Evolutionary conservation across 2,329 filamentous ascomycete genomes (phyloP).

Genomic region (Dothideomycetidae sp.): DNA sequence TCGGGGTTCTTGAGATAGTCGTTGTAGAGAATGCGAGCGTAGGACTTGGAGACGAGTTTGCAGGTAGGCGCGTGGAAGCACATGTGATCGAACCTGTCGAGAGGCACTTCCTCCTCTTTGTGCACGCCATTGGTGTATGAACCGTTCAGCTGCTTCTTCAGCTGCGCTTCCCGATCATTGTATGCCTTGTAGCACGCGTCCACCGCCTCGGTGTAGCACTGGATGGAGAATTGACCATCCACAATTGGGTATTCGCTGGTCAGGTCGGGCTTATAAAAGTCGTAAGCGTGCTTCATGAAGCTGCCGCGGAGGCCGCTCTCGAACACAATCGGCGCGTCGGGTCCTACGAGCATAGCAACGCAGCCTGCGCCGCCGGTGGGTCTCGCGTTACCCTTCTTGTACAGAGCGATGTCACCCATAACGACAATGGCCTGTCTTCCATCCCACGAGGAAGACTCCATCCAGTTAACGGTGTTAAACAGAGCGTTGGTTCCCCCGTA

Average conservation of each 20-base stretch:
- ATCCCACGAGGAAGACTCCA: constrained; percentile 40
- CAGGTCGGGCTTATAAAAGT: constrained; percentile 42
- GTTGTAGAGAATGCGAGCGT: constrained; percentile 39
- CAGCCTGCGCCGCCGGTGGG: constrained; percentile 40
- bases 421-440: constrained; percentile 39
- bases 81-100: constrained; percentile 42
- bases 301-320: constrained; percentile 37
- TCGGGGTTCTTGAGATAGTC: constrained; percentile 34
- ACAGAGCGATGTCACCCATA: constrained; percentile 39
- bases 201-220: constrained; percentile 39
- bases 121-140: constrained; percentile 28
- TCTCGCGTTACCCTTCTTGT: constrained; percentile 40
- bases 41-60: constrained; percentile 42
- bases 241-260: constrained; percentile 41
- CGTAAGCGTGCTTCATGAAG: constrained; percentile 39
- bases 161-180: constrained; percentile 33
- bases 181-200: constrained; percentile 41
- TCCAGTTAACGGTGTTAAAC: constrained; percentile 41
- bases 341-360: constrained; percentile 39
- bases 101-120: constrained; percentile 28
- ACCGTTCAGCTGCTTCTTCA: constrained; percentile 30
- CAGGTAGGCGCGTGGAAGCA: constrained; percentile 40
- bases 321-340: constrained; percentile 36
- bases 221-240: constrained; percentile 38
- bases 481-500: constrained; percentile 41